Evolutionary conservation across 352 stramenopile species (phyloP).

Genomic region (Pythium grandisporangium): DNA sequence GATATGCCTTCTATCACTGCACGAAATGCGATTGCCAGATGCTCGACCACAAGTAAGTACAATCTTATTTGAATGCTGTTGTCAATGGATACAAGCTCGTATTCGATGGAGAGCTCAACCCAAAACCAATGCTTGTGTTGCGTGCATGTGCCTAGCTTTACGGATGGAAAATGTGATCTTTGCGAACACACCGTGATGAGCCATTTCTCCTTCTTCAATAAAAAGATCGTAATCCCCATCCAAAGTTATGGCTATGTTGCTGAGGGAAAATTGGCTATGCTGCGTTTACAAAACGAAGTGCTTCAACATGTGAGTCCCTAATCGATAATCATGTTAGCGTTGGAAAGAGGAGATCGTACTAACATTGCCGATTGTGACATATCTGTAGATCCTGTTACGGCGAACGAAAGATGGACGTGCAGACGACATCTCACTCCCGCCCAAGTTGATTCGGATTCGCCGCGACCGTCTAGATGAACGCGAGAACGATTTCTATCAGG

Average conservation of each 20-base stretch:
- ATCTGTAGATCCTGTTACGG: conserved; percentile 93
- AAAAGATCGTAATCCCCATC: conserved; percentile 98
- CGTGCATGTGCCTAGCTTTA: conserved; percentile 32
- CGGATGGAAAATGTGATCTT: conserved; percentile 79
- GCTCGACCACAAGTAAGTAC: conserved; percentile 91
- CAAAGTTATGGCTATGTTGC: conserved; percentile 92
- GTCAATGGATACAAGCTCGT: too few relatives aligned
- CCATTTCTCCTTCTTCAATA: conserved; percentile 98
- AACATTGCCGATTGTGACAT: too few relatives aligned
- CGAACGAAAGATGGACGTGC: conserved; percentile 97
- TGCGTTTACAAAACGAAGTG: conserved; percentile 92
- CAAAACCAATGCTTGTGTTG: too few relatives aligned
- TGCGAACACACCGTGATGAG: conserved; percentile 93
- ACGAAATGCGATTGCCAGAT: conserved; percentile 91
- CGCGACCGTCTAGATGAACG: conserved; percentile 81
- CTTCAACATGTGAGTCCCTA: conserved; percentile 65
- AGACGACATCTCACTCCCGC: conserved; percentile 90
- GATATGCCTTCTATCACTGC: conserved; percentile 98
- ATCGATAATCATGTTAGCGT: not conserved
- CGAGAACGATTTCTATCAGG: conserved; percentile 99
- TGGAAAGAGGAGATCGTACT: too few relatives aligned
- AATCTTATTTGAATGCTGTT: not conserved
- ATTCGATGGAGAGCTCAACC: too few relatives aligned
- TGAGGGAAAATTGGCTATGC: conserved; percentile 92
- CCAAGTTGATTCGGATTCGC: conserved; percentile 83